Conservation (phyloP, 208 protist genomes). For the Porcisia hertigi region DNA sequence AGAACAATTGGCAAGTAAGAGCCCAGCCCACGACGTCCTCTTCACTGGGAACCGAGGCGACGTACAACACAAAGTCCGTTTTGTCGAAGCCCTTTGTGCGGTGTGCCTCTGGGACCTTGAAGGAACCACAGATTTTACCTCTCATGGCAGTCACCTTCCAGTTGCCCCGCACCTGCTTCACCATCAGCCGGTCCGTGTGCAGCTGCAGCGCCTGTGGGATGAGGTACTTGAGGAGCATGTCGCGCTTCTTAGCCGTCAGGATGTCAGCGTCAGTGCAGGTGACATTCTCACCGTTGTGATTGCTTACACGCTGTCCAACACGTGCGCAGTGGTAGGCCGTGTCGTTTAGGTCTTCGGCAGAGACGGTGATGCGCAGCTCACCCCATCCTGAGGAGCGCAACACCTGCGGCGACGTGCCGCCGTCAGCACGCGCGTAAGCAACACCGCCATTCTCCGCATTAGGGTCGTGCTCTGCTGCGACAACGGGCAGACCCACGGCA, state of each 20-base stretch:
- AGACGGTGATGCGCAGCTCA: slow-evolving; percentile 49
- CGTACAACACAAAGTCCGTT: slow-evolving; percentile 71
- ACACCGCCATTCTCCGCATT: too few relatives aligned
- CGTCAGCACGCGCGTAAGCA: too few relatives aligned
- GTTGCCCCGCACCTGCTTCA: slow-evolving; percentile 24
- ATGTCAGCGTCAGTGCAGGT: slow-evolving; percentile 34
- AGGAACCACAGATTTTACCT: not conserved
- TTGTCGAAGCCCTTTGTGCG: slow-evolving; percentile 36
- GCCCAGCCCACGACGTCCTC: slow-evolving; percentile 37
- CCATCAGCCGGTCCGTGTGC: slow-evolving; percentile 58
- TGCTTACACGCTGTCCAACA: slow-evolving; percentile 11
- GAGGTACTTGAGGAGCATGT: slow-evolving; percentile 30
- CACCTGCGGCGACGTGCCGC: not conserved
- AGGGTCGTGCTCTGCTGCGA: too few relatives aligned
- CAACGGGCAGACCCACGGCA: too few relatives aligned
- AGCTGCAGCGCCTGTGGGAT: slow-evolving; percentile 48
- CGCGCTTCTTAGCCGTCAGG: slow-evolving; percentile 39
- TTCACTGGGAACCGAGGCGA: too few relatives aligned
- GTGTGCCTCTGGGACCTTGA: slow-evolving; percentile 30
- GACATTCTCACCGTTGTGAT: slow-evolving; percentile 22
- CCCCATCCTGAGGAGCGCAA: slow-evolving; percentile 14
- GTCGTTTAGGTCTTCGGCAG: slow-evolving; percentile 35
- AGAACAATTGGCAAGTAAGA: slow-evolving; percentile 28
- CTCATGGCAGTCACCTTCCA: slow-evolving; percentile 21
- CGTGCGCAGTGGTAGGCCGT: slow-evolving; percentile 40